A percentile compares a stretch with the other conserved stretches of the same genome.
Evolutionary conservation across 768 basidiomycete species (phyloP).

Genomic region (Tulasnella sp.): DNA sequence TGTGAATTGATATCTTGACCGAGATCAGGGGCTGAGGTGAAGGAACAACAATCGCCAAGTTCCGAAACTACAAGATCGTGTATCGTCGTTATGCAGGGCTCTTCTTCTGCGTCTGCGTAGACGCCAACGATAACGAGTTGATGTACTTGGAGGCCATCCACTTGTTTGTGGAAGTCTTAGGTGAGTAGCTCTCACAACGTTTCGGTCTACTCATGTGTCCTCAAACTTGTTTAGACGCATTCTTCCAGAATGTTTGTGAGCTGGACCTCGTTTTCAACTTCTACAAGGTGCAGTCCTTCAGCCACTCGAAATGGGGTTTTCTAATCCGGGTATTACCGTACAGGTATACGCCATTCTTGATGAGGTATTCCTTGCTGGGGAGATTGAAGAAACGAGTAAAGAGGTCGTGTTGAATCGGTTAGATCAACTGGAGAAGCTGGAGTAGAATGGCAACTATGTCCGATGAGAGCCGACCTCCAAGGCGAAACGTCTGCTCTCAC

Average conservation of each 20-base stretch:
- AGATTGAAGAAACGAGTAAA: slow-evolving; percentile 97
- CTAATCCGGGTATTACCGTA: too few species aligned
- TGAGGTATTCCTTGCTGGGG: slow-evolving; percentile 95
- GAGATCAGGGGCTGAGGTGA: slow-evolving; percentile 2
- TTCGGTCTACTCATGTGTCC: neutral
- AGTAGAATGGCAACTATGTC: slow-evolving; percentile 46
- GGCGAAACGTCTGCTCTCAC: too few species aligned
- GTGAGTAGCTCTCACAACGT: slow-evolving; percentile 34
- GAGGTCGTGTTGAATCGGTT: slow-evolving; percentile 84
- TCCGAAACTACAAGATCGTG: slow-evolving; percentile 94
- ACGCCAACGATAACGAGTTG: slow-evolving; percentile 96
- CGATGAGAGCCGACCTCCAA: too few species aligned
- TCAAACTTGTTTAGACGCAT: slow-evolving; percentile 51
- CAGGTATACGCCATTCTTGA: slow-evolving; percentile 97
- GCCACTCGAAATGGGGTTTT: neutral
- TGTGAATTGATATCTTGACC: slow-evolving; percentile 8
- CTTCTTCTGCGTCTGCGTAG: slow-evolving; percentile 96
- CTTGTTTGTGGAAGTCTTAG: slow-evolving; percentile 93
- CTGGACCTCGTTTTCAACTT: slow-evolving; percentile 98
- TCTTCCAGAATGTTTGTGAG: slow-evolving; percentile 99
- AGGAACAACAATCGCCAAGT: slow-evolving; percentile 44
- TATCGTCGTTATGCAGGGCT: slow-evolving; percentile 95
- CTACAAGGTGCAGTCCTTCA: slow-evolving; percentile 57
- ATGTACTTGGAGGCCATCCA: slow-evolving; percentile 97
- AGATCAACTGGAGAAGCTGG: slow-evolving; percentile 87